These are phyloP conservation scores for Echites panduratus DNA, from an alignment of 257 asterid genomes.

Conservation along the genomic window DNA sequence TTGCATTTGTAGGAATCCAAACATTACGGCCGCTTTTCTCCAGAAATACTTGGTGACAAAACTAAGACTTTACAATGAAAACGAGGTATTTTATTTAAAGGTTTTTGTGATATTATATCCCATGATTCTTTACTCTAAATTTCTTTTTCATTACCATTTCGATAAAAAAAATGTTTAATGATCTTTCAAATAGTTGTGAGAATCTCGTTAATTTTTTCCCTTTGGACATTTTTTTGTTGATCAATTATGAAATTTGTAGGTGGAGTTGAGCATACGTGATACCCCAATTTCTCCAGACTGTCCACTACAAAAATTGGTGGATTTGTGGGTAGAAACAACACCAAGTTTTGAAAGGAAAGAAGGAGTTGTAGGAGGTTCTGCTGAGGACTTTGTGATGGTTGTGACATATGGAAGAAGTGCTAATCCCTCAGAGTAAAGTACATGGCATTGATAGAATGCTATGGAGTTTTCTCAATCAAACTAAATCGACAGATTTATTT, in stretches of 20 bases:
- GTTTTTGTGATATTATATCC: too few species aligned
- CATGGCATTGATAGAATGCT: too few species aligned
- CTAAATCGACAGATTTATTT: not conserved
- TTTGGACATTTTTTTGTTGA: not conserved
- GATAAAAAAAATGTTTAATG: not conserved
- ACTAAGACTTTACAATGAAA: conserved; percentile 16
- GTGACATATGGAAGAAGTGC: conserved; percentile 13
- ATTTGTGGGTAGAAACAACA: conserved; percentile 17
- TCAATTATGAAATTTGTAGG: conserved; percentile 14
- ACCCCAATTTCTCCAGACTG: conserved; percentile 9
- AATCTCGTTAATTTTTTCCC: not conserved
- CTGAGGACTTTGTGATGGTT: conserved; percentile 22
- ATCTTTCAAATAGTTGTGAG: not conserved
- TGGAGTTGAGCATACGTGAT: conserved; percentile 21
- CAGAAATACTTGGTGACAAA: conserved; percentile 19
- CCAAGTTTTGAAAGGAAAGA: not conserved
- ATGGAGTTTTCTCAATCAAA: not conserved
- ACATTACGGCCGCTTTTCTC: conserved; percentile 9
- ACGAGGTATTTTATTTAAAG: conserved; percentile 12
- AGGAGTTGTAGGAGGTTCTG: conserved; percentile 19
- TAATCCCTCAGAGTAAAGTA: not conserved
- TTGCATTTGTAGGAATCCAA: conserved; percentile 17
- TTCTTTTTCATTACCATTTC: too few species aligned
- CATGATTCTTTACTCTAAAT: not conserved
- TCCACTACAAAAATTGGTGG: conserved; percentile 3